phyloP scores from a whole-genome alignment of 2,329 filamentous ascomycete genomes.

The Aspergillus niger region DNA sequence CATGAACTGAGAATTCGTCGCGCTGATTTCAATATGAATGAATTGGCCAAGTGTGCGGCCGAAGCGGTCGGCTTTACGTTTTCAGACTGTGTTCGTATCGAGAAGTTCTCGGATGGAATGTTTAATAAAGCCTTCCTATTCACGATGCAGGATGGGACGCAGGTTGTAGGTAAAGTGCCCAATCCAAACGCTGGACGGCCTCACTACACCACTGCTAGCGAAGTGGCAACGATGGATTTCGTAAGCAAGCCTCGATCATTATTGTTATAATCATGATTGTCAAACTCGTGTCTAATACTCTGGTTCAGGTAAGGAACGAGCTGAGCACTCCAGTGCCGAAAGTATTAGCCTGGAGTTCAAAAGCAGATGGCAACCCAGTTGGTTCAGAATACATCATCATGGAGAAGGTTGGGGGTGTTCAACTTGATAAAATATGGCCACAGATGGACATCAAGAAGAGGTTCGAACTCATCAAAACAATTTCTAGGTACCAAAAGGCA shows the following conservation, averaged over 20 bases:
- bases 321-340: slow-evolving; percentile 17
- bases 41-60: background rate
- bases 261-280: too few relatives aligned
- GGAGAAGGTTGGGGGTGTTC: slow-evolving; percentile 29
- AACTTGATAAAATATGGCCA: slow-evolving; percentile 34
- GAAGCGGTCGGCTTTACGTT: background rate
- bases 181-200: slow-evolving; percentile 24
- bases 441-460: slow-evolving; percentile 28
- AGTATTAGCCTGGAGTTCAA: slow-evolving; percentile 18
- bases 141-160: slow-evolving; percentile 21
- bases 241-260: slow-evolving; percentile 13
- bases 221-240: slow-evolving; percentile 26
- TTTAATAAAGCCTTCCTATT: slow-evolving; percentile 25
- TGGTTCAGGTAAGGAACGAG: slow-evolving; percentile 7
- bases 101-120: slow-evolving; percentile 22
- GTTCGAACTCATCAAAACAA: slow-evolving; percentile 28
- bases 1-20: background rate
- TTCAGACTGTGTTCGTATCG: background rate
- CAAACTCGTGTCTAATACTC: slow-evolving; percentile 2
- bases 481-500: slow-evolving; percentile 33
- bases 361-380: slow-evolving; percentile 7
- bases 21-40: background rate
- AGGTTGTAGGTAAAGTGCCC: slow-evolving; percentile 24
- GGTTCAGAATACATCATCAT: slow-evolving; percentile 19
- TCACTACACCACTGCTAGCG: slow-evolving; percentile 22